Base-by-base conservation (phyloP, 495 filamentous ascomycete genomes). In the Cercophora sp. region DNA sequence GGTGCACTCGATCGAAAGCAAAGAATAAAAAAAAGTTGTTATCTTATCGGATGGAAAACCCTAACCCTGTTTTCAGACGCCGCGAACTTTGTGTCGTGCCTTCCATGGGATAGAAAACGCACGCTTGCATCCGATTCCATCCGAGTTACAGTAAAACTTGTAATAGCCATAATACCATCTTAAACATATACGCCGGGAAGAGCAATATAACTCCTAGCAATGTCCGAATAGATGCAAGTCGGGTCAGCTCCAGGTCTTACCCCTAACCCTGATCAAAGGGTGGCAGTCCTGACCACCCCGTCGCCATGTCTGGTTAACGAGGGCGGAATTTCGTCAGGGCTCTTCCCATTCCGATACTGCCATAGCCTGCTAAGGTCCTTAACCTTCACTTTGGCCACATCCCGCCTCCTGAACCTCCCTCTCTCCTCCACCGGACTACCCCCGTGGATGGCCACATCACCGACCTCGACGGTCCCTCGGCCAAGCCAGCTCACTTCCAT, bases 301-400 rank as follows among this genome's bases (percentile, higher is more conserved):
- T 56, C 50, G 11, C 9, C 52, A 9, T 51, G 56, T 24, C 27
- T 51, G 13, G n/a, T 25, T 43, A 66, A 36, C 19, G 39, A 11
- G 1, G 60, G 61, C 41, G 65, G 64, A 39, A 49, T 61, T 40
- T 72, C 70, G 18, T 67, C 58, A 10, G 85, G 84, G n/a, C 70
- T 78, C 27, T 69, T 64, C 13, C 87, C 87, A 65, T 87, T 85
- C 39, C 83, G 71, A 63, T 91, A 91, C 64, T 74, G 63, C 87
- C 87, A 91, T 27, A 91, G 60, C 41, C 86, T 75, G 65, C 85
- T 88, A 50, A 88, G 66, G 56, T 88, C 80, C 65, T 79, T 87
- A 2, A 90, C 83, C 46, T 72, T 81, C 5, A 69, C 62, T 44
- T 51, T 60, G 49, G 69, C 55, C 60, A 58, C 51, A 19, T 39